These are phyloP conservation scores for Coffea humblotiana DNA, from an alignment of 305 asterid genomes.

Conservation along the genomic window DNA sequence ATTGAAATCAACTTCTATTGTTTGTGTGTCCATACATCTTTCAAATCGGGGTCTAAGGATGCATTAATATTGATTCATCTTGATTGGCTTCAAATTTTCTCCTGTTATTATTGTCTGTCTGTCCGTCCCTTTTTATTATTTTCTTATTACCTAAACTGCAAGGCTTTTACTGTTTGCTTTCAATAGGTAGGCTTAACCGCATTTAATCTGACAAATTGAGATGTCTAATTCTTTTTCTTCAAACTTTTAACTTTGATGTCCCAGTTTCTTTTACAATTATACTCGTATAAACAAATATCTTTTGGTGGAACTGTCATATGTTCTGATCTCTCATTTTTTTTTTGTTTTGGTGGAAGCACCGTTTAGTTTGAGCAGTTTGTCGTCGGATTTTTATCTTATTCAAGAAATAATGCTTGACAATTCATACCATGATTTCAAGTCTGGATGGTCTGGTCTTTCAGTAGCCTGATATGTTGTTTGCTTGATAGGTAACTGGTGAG, in stretches of 20 bases:
- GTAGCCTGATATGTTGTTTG: slow-evolving; percentile 21
- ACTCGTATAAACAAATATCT: no score
- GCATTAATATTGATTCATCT: background rate
- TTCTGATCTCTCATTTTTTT: background rate
- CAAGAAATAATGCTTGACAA: background rate
- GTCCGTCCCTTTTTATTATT: background rate
- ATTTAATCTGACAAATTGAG: background rate
- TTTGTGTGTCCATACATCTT: background rate
- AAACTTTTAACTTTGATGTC: background rate
- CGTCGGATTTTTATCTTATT: background rate
- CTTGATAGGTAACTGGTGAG: slow-evolving; percentile 81
- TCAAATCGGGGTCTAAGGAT: background rate
- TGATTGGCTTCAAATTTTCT: background rate
- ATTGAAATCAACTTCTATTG: background rate
- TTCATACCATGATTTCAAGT: background rate
- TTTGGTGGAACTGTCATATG: background rate
- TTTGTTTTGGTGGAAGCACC: background rate
- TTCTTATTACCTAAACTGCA: background rate
- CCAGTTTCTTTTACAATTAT: background rate
- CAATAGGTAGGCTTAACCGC: background rate
- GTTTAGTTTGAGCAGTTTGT: background rate
- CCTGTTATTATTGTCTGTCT: background rate
- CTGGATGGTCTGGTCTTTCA: background rate
- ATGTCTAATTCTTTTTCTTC: background rate
- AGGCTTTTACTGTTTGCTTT: background rate